Evolutionary conservation across 78 protist species (phyloP).

Genomic region (Protostelium mycophagum): DNA sequence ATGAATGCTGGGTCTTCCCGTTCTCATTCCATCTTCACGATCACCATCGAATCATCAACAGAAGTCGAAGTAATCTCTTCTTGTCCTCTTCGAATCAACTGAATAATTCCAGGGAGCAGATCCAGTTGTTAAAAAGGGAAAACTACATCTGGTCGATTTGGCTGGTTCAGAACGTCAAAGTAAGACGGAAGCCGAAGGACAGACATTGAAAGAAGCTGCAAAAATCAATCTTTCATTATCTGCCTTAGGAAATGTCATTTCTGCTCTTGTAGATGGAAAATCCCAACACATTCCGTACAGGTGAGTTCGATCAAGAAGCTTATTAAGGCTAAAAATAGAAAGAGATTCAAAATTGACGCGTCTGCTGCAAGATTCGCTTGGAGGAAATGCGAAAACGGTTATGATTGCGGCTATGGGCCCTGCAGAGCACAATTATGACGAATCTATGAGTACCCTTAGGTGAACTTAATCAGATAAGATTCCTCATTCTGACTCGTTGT

Average conservation of each 20-base stretch:
- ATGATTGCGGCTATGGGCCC: conserved; percentile 87
- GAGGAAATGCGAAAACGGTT: conserved; percentile 83
- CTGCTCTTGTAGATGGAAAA: conserved; percentile 68
- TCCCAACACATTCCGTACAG: conserved; percentile 82
- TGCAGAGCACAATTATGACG: conserved; percentile 74
- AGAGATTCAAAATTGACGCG: conserved; percentile 76
- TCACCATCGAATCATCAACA: conserved; percentile 25
- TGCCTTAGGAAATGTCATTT: conserved; percentile 80
- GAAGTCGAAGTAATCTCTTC: not conserved
- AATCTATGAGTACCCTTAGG: conserved; percentile 76
- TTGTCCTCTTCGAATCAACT: not conserved
- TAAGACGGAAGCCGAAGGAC: conserved; percentile 80
- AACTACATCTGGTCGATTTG: conserved; percentile 86
- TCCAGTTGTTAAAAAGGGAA: conserved; percentile 17
- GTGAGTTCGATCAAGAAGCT: not conserved
- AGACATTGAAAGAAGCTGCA: conserved; percentile 70
- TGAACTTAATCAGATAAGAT: not conserved
- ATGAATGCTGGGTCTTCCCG: conserved; percentile 73
- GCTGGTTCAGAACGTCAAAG: conserved; percentile 81
- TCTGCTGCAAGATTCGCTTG: conserved; percentile 87
- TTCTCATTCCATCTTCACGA: conserved; percentile 71
- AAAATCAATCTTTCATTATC: conserved; percentile 83
- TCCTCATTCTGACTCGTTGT: not conserved
- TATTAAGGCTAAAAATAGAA: not conserved
- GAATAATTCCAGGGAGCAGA: not conserved